phyloP scores from a whole-genome alignment of 2,329 filamentous ascomycete genomes.

The Apiospora koreana region DNA sequence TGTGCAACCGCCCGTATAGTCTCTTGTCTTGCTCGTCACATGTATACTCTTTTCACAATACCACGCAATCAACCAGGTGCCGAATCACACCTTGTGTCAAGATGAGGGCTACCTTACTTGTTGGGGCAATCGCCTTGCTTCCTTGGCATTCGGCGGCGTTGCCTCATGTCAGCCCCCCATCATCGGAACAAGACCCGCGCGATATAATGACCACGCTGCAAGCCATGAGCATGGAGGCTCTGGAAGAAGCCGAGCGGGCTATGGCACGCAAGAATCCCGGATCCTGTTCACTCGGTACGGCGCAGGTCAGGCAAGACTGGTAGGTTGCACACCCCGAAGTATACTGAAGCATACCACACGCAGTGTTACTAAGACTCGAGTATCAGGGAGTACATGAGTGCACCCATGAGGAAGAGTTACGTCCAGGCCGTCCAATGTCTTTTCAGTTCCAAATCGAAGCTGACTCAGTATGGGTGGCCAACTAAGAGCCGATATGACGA shows the following conservation, averaged over 20 bases:
- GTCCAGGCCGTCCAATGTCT: conserved; percentile 42
- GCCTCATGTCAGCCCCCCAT: not conserved
- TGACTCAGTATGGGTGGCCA: conserved; percentile 27
- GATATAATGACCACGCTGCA: not conserved
- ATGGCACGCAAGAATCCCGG: not conserved
- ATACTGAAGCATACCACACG: no score
- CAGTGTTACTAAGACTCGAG: not conserved
- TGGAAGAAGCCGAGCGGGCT: not conserved
- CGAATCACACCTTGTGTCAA: not conserved
- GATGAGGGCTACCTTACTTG: not conserved
- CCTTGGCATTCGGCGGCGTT: not conserved
- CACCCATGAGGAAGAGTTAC: conserved; percentile 26
- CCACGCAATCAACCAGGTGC: no score
- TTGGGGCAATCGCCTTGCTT: not conserved
- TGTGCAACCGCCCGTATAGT: no score
- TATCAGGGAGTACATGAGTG: not conserved
- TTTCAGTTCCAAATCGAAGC: conserved; percentile 27
- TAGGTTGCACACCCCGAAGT: not conserved
- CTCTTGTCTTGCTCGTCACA: no score
- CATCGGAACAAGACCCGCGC: not conserved
- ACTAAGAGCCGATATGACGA: conserved; percentile 46
- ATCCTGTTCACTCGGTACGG: not conserved
- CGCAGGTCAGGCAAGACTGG: not conserved
- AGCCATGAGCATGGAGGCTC: not conserved
- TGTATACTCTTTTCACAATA: no score